These are phyloP conservation scores for Trypanosoma mega DNA, from an alignment of 208 protist genomes.

Conservation along the genomic window DNA sequence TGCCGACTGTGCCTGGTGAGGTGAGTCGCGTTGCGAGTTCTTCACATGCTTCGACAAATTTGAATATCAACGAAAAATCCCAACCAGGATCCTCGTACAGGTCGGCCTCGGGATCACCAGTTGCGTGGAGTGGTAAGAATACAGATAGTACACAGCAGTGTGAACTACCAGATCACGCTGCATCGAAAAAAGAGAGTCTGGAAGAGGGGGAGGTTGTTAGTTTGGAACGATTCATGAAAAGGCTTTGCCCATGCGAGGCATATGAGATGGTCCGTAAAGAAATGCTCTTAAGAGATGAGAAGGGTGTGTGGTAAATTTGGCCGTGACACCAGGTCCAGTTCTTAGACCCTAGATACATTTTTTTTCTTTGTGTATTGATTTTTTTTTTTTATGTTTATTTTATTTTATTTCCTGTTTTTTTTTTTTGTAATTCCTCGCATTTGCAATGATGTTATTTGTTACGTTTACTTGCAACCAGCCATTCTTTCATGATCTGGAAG, in stretches of 20 bases:
- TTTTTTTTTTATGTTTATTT: neutral
- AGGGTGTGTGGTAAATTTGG: conserved; percentile 8
- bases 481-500: too few relatives aligned
- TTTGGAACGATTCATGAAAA: neutral
- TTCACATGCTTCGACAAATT: conserved; percentile 7
- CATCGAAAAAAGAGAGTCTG: too few relatives aligned
- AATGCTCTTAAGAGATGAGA: neutral
- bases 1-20: conserved; percentile 7
- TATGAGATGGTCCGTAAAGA: conserved; percentile 10
- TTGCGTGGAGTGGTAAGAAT: too few relatives aligned
- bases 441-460: too few relatives aligned
- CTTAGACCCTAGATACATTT: neutral
- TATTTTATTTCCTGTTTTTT: conserved; percentile 1
- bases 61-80: neutral
- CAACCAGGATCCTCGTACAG: neutral
- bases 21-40: neutral
- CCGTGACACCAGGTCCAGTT: neutral
- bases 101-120: too few relatives aligned
- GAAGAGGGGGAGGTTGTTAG: neutral
- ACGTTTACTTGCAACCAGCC: too few relatives aligned
- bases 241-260: conserved; percentile 1
- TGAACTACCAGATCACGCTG: too few relatives aligned
- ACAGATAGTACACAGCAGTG: too few relatives aligned
- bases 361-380: neutral
- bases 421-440: neutral